Percentiles rank a stretch among this genome's conserved stretches.
phyloP scores from a whole-genome alignment of 2,329 filamentous ascomycete genomes.

The Gaeumannomyces sp. region DNA sequence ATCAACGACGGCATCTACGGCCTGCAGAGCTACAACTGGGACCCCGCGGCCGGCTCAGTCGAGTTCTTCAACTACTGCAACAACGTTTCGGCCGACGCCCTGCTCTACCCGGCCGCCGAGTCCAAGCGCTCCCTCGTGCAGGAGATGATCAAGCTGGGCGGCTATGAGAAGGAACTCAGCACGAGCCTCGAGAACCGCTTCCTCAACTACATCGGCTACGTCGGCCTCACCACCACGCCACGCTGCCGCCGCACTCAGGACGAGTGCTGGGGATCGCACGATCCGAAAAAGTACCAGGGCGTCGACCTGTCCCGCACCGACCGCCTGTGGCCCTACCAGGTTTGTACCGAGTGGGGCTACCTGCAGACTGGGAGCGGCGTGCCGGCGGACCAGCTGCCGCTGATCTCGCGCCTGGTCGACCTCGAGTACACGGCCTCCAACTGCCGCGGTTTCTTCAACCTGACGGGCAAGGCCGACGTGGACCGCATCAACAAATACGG shows the following conservation, averaged over 20 bases:
- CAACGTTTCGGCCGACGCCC: slow-evolving; percentile 33
- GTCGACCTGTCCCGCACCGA: slow-evolving; percentile 33
- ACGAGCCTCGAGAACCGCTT: slow-evolving; percentile 33
- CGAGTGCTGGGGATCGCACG: slow-evolving; percentile 30
- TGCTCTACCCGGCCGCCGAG: slow-evolving; percentile 37
- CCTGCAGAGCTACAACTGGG: slow-evolving; percentile 48
- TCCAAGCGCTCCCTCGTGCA: slow-evolving; percentile 28
- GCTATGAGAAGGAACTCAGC: slow-evolving; percentile 31
- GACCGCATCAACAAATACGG: slow-evolving; percentile 70
- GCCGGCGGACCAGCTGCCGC: slow-evolving; percentile 55
- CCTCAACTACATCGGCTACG: slow-evolving; percentile 47
- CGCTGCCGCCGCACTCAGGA: slow-evolving; percentile 25
- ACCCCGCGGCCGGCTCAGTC: slow-evolving; percentile 36
- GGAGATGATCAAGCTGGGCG: slow-evolving; percentile 34
- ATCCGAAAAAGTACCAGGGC: slow-evolving; percentile 27
- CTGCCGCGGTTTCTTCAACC: slow-evolving; percentile 65
- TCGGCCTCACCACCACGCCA: slow-evolving; percentile 24
- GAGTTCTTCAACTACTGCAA: slow-evolving; percentile 42
- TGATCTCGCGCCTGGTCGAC: slow-evolving; percentile 66
- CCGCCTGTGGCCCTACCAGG: slow-evolving; percentile 47
- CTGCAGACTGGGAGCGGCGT: slow-evolving; percentile 67
- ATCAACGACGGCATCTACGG: slow-evolving; percentile 34
- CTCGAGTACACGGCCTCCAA: slow-evolving; percentile 55
- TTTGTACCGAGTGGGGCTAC: slow-evolving; percentile 67
- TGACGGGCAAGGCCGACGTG: slow-evolving; percentile 56